Evolutionary conservation across 768 basidiomycete genomes (phyloP).

Genomic region (Gloeostereum incarnatum): DNA sequence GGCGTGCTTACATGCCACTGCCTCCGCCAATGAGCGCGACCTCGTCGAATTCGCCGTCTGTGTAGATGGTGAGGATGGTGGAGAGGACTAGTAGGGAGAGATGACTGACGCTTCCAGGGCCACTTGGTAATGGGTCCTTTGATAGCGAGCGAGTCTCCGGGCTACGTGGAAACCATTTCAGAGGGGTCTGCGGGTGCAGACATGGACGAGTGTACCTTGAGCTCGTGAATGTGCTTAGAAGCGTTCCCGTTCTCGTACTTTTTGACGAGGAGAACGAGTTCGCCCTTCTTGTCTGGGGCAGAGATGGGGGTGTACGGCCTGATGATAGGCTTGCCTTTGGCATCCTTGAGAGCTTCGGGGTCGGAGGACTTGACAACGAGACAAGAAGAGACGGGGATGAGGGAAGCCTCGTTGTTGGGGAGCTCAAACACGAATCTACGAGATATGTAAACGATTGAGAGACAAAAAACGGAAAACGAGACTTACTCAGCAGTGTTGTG

Average conservation of each 20-base stretch:
- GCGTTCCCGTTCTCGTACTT: slow-evolving; percentile 76
- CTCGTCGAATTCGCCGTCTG: slow-evolving; percentile 77
- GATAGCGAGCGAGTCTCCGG: slow-evolving; percentile 71
- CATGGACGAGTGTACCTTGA: slow-evolving; percentile 38
- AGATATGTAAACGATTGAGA: neutral
- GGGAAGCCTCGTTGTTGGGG: slow-evolving; percentile 67
- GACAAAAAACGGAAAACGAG: slow-evolving; percentile 1
- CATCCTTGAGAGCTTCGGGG: slow-evolving; percentile 51
- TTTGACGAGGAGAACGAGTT: slow-evolving; percentile 78
- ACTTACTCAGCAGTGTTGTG: slow-evolving; percentile 80
- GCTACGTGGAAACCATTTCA: neutral
- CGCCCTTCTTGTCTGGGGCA: slow-evolving; percentile 60
- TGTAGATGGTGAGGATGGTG: slow-evolving; percentile 1
- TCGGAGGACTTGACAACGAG: slow-evolving; percentile 71
- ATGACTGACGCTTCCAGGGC: slow-evolving; percentile 62
- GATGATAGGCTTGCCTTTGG: slow-evolving; percentile 80
- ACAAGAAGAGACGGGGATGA: slow-evolving; percentile 73
- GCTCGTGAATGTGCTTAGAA: slow-evolving; percentile 71
- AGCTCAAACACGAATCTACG: slow-evolving; percentile 72
- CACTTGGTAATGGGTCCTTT: slow-evolving; percentile 92
- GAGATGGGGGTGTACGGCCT: slow-evolving; percentile 95
- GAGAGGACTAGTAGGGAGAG: neutral
- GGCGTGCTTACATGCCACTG: slow-evolving; percentile 66
- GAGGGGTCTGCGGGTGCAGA: neutral
- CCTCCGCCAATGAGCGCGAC: slow-evolving; percentile 91